phyloP scores from a whole-genome alignment of 768 basidiomycete genomes.

The Terana coerulea region DNA sequence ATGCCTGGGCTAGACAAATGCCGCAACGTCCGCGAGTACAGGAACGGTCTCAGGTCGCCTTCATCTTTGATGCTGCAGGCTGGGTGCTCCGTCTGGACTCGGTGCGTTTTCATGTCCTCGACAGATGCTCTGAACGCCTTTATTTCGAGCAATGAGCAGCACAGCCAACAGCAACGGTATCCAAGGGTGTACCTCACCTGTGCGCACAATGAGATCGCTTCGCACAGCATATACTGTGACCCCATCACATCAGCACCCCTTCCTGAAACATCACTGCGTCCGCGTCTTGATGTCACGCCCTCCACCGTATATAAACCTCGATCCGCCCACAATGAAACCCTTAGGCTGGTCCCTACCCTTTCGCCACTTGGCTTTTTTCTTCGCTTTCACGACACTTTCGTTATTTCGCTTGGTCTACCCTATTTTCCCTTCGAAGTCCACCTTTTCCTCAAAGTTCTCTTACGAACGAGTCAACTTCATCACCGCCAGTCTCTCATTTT shows the following conservation, averaged over 20 bases:
- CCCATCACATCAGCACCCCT: constrained; percentile 3
- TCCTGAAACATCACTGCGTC: constrained; percentile 12
- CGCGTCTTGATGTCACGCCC: constrained; percentile 3
- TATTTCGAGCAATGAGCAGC: neutral
- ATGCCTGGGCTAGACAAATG: neutral
- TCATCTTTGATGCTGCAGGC: neutral
- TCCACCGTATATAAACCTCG: neutral
- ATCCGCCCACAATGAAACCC: neutral
- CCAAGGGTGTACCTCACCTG: neutral
- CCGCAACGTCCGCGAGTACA: neutral
- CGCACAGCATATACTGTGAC: neutral
- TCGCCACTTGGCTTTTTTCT: constrained; percentile 1
- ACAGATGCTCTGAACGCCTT: neutral
- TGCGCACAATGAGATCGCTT: neutral
- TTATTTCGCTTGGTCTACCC: constrained; percentile 4
- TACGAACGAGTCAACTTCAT: neutral
- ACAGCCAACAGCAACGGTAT: constrained; percentile 3
- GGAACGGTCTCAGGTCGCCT: neutral
- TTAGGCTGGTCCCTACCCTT: constrained; percentile 13
- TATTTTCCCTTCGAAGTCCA: constrained; percentile 1
- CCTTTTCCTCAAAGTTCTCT: neutral
- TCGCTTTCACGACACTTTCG: too few species aligned
- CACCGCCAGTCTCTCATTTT: neutral
- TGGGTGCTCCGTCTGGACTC: neutral
- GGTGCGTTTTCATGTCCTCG: neutral